Evolutionary conservation across 805 yeast species (phyloP).

Genomic region (Candida germanica): DNA sequence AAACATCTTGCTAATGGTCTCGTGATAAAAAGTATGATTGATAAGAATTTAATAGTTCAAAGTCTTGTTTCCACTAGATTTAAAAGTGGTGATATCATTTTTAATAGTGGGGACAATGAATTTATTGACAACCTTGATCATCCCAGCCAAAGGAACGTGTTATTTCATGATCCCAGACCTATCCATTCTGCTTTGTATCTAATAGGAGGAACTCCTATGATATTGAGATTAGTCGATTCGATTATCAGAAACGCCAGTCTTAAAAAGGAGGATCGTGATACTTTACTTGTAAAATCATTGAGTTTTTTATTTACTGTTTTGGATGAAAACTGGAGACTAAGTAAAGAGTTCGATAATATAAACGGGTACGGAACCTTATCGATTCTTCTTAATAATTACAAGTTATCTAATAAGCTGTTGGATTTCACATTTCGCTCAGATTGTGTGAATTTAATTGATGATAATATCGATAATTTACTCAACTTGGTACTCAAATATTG

Average conservation of each 20-base stretch:
- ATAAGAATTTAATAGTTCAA: constrained; percentile 15
- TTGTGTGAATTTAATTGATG: background rate
- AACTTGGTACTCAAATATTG: constrained; percentile 47
- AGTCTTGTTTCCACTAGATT: constrained; percentile 11
- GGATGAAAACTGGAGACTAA: constrained; percentile 47
- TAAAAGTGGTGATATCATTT: constrained; percentile 18
- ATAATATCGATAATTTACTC: constrained; percentile 31
- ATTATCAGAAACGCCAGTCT: constrained; percentile 19
- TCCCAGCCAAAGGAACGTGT: constrained; percentile 6
- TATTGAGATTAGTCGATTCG: constrained; percentile 46
- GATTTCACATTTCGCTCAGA: constrained; percentile 1
- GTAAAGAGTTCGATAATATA: constrained; percentile 55
- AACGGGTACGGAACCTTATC: constrained; percentile 61
- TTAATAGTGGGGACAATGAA: constrained; percentile 17
- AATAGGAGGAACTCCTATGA: constrained; percentile 51
- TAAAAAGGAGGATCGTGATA: constrained; percentile 6
- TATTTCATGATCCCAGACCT: constrained; percentile 24
- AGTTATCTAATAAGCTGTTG: constrained; percentile 9
- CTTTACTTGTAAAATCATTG: constrained; percentile 29
- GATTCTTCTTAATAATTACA: constrained; percentile 50
- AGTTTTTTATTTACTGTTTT: constrained; percentile 43
- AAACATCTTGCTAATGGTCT: constrained; percentile 10
- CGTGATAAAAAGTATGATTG: constrained; percentile 8
- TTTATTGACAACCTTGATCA: constrained; percentile 10
- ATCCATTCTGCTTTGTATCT: constrained; percentile 34